Evolutionary conservation across 2,329 filamentous ascomycete genomes (phyloP).

Genomic region (Diaporthe longicolla): DNA sequence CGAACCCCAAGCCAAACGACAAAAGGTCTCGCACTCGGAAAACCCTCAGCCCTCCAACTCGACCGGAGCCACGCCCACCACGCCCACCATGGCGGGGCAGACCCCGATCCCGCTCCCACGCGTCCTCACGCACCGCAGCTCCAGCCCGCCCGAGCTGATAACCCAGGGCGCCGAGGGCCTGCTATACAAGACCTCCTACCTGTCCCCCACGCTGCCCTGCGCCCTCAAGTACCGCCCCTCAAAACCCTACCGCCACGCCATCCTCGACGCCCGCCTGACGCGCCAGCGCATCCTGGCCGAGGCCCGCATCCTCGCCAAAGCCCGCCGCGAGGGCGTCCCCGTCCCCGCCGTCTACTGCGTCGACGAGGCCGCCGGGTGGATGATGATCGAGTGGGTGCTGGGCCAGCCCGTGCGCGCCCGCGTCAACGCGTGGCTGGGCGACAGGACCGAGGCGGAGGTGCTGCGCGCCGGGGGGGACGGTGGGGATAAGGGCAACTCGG

Average conservation of each 20-base stretch:
- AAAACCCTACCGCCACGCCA: slow-evolving; percentile 93
- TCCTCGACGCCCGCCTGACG: slow-evolving; percentile 89
- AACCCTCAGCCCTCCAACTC: neutral
- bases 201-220: slow-evolving; percentile 75
- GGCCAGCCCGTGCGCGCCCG: slow-evolving; percentile 78
- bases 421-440: slow-evolving; percentile 77
- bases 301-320: slow-evolving; percentile 85
- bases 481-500: slow-evolving; percentile 58
- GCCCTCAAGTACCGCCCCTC: slow-evolving; percentile 92
- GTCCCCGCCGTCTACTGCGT: slow-evolving; percentile 86
- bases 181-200: slow-evolving; percentile 88
- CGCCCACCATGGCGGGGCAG: slow-evolving; percentile 37
- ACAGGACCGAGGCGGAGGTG: slow-evolving; percentile 49
- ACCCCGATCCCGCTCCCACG: slow-evolving; percentile 69
- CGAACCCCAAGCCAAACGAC: neutral
- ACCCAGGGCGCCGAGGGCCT: slow-evolving; percentile 97
- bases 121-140: slow-evolving; percentile 74
- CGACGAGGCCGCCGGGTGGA: slow-evolving; percentile 76
- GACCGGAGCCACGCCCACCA: neutral
- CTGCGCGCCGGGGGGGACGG: slow-evolving; percentile 40
- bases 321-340: slow-evolving; percentile 81
- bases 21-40: slow-evolving; percentile 6
- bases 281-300: slow-evolving; percentile 90
- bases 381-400: slow-evolving; percentile 88
- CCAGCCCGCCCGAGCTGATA: slow-evolving; percentile 76